Conservation (phyloP, 2,329 filamentous ascomycete genomes). For the Dactylellina leptospora region DNA sequence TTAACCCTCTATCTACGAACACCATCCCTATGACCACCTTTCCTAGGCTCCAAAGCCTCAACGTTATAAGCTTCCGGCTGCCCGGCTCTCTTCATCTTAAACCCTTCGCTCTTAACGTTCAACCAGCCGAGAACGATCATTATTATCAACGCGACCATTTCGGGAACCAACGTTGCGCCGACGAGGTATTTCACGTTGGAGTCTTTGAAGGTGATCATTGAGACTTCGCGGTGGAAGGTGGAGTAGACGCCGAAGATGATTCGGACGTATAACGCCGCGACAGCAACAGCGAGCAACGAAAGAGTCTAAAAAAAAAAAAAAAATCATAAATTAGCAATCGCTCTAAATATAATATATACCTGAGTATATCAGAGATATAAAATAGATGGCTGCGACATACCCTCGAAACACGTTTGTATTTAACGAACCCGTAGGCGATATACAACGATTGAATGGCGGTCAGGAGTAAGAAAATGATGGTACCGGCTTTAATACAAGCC, state of each 20-base stretch:
- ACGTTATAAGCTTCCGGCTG: constrained; percentile 9
- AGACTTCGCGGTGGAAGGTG: constrained; percentile 43
- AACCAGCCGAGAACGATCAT: constrained; percentile 21
- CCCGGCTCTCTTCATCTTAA: background rate
- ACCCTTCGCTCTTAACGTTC: constrained; percentile 10
- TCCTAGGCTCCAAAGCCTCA: constrained; percentile 8
- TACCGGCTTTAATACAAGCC: constrained; percentile 43
- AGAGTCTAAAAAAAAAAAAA: constrained; percentile 21
- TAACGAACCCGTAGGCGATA: constrained; percentile 25
- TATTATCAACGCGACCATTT: constrained; percentile 27
- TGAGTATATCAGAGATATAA: too few relatives aligned
- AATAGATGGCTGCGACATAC: too few relatives aligned
- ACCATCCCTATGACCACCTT: constrained; percentile 10
- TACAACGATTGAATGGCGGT: constrained; percentile 38
- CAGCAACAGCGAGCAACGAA: constrained; percentile 5
- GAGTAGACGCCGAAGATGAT: constrained; percentile 49
- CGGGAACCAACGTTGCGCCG: constrained; percentile 41
- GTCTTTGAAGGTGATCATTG: constrained; percentile 7
- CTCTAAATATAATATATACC: too few relatives aligned
- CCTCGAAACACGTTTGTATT: constrained; percentile 1
- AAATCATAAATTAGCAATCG: background rate
- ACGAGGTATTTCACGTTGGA: constrained; percentile 39
- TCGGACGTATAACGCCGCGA: constrained; percentile 29
- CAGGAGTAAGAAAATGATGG: constrained; percentile 40
- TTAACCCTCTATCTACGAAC: too few relatives aligned